These are phyloP conservation scores for Colletotrichum sp. DNA, from an alignment of 2,329 filamentous ascomycete genomes.

Conservation along the genomic window DNA sequence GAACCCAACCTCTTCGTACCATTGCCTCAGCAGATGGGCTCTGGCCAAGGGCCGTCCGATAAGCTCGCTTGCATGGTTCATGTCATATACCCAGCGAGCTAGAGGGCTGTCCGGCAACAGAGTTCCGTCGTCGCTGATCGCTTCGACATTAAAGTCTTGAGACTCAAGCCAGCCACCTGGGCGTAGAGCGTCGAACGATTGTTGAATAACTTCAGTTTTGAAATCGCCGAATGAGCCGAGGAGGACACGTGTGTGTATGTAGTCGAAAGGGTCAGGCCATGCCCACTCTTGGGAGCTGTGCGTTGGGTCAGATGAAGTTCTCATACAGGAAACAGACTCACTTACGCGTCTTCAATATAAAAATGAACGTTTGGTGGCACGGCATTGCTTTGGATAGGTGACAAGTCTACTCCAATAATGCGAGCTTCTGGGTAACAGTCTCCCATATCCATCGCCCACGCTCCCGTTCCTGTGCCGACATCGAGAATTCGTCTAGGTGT, in stretches of 20 bases:
- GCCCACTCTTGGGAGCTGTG: slow-evolving; percentile 54
- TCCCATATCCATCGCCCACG: slow-evolving; percentile 73
- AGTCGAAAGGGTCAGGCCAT: slow-evolving; percentile 59
- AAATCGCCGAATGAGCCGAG: slow-evolving; percentile 55
- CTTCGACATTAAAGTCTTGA: slow-evolving; percentile 47
- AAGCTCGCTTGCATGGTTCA: slow-evolving; percentile 40
- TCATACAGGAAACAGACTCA: slow-evolving; percentile 24
- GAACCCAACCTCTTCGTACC: slow-evolving; percentile 56
- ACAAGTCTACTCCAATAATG: slow-evolving; percentile 69
- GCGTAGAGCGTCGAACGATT: slow-evolving; percentile 52
- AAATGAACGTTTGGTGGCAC: slow-evolving; percentile 79
- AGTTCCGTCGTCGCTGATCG: slow-evolving; percentile 50
- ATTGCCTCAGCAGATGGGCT: slow-evolving; percentile 35
- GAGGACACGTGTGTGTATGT: slow-evolving; percentile 57
- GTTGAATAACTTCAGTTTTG: slow-evolving; percentile 53
- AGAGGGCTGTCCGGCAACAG: slow-evolving; percentile 42
- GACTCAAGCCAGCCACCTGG: slow-evolving; percentile 62
- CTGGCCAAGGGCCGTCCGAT: slow-evolving; percentile 42
- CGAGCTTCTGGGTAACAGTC: slow-evolving; percentile 62
- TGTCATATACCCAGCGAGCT: slow-evolving; percentile 42
- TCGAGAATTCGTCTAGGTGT: slow-evolving; percentile 45
- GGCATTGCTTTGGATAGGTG: slow-evolving; percentile 67
- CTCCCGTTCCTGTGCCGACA: slow-evolving; percentile 51
- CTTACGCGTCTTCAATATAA: slow-evolving; percentile 68
- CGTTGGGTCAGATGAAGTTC: neutral